Conservation (phyloP, 192 early-diverging fungal species). For the Rhizophagus clarus region DNA sequence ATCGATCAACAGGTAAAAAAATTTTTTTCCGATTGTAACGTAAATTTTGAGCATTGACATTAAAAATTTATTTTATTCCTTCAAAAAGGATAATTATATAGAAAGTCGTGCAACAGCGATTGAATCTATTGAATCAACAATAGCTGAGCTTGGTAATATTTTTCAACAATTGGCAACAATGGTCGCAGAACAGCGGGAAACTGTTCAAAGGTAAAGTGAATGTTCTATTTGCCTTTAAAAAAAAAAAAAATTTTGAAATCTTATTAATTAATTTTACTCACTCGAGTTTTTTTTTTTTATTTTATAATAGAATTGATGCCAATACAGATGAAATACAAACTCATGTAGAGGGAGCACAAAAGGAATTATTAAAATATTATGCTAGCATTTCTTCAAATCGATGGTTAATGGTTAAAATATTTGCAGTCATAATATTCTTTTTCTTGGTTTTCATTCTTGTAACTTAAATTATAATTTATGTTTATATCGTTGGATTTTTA, state of each 20-base stretch:
- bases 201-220: slow-evolving; percentile 68
- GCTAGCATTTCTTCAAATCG: slow-evolving; percentile 90
- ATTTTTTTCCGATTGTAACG: neutral
- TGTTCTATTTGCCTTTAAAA: neutral
- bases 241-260: too few species aligned
- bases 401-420: slow-evolving; percentile 95
- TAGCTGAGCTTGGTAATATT: slow-evolving; percentile 93
- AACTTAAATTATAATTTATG: neutral
- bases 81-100: slow-evolving; percentile 75
- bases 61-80: neutral
- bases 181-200: slow-evolving; percentile 86
- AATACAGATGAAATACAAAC: slow-evolving; percentile 91
- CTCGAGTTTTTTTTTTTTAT: neutral
- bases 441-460: slow-evolving; percentile 71
- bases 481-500: too few species aligned
- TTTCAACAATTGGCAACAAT: slow-evolving; percentile 87
- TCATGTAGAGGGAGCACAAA: slow-evolving; percentile 89
- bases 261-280: neutral
- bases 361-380: slow-evolving; percentile 90
- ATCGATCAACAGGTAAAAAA: slow-evolving; percentile 26
- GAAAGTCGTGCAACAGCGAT: slow-evolving; percentile 90
- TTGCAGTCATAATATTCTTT: slow-evolving; percentile 86
- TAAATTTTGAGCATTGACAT: neutral
- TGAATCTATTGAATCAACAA: slow-evolving; percentile 95
- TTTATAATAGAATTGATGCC: slow-evolving; percentile 75